Conservation (phyloP, 805 yeast genomes). For the Komagataella pseudopastoris region DNA sequence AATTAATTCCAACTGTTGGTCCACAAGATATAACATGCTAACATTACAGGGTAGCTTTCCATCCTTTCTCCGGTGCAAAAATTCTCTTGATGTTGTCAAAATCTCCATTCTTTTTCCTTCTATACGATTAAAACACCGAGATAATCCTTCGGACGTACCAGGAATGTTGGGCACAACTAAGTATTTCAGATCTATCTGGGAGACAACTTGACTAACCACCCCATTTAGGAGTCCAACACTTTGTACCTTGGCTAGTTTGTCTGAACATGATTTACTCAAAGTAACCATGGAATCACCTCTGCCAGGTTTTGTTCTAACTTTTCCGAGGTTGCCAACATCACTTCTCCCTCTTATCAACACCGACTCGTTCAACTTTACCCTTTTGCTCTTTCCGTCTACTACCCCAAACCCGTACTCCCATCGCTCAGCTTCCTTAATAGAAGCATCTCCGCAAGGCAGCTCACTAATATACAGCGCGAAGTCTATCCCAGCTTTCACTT, state of each 20-base stretch:
- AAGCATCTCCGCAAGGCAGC: constrained; percentile 86
- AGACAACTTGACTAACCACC: constrained; percentile 21
- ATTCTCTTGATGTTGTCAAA: constrained; percentile 5
- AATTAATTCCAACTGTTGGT: constrained; percentile 21
- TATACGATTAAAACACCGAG: constrained; percentile 26
- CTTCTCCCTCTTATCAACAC: constrained; percentile 46
- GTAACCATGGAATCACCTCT: constrained; percentile 63
- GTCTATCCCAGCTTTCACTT: constrained; percentile 21
- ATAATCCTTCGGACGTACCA: constrained; percentile 14
- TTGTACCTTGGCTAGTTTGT: constrained; percentile 62
- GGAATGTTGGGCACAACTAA: constrained; percentile 31
- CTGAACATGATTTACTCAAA: constrained; percentile 79
- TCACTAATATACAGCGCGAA: constrained; percentile 59
- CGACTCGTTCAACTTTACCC: constrained; percentile 1
- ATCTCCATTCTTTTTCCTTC: neutral
- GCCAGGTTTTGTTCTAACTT: constrained; percentile 89
- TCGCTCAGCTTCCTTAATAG: constrained; percentile 16
- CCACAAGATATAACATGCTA: constrained; percentile 14
- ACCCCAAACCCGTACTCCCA: constrained; percentile 1
- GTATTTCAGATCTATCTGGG: constrained; percentile 27
- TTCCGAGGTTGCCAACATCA: constrained; percentile 39
- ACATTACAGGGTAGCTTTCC: constrained; percentile 10
- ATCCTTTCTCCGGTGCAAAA: constrained; percentile 3
- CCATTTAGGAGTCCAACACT: constrained; percentile 37
- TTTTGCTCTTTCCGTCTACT: neutral